Percentiles rank a stretch among this genome's conserved stretches.
phyloP scores from a whole-genome alignment of 495 filamentous ascomycete genomes.

The Hypomontagnella submonticulosa region DNA sequence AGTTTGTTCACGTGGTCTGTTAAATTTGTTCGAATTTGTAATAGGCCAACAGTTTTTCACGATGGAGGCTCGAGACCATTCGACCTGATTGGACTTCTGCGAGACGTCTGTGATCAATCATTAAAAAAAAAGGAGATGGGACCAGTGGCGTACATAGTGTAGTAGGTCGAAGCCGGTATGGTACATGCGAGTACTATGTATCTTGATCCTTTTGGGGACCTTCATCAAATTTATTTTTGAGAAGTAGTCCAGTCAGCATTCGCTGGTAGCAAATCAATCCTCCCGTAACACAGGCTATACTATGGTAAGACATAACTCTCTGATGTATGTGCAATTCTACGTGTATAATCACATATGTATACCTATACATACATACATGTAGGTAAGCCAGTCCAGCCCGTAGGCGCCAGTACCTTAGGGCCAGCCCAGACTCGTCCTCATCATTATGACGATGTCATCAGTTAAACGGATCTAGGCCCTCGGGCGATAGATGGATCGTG shows the following conservation, averaged over 20 bases:
- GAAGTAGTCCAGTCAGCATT: conserved; percentile 12
- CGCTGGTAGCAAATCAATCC: conserved; percentile 1
- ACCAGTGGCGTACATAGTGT: conserved; percentile 38
- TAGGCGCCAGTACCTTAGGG: conserved; percentile 10
- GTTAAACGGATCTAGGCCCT: conserved; percentile 28
- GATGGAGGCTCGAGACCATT: conserved; percentile 35
- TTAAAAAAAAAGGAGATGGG: conserved; percentile 22
- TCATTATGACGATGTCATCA: conserved; percentile 38
- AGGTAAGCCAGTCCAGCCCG: background rate
- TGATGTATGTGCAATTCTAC: conserved; percentile 1
- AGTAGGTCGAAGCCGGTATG: conserved; percentile 11
- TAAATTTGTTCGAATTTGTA: conserved; percentile 40
- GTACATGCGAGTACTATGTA: conserved; percentile 18
- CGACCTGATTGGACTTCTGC: conserved; percentile 30
- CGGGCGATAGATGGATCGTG: conserved; percentile 28
- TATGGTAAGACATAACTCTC: too few species aligned
- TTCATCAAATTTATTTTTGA: conserved; percentile 21
- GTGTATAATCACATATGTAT: conserved; percentile 3
- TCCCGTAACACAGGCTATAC: conserved; percentile 2
- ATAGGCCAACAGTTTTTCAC: conserved; percentile 16
- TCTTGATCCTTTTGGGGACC: conserved; percentile 2
- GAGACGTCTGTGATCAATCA: conserved; percentile 25
- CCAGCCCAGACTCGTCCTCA: conserved; percentile 2
- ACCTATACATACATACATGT: background rate
- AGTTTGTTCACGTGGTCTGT: conserved; percentile 40